Evolutionary conservation across 352 stramenopile species (phyloP), one percentile per base, ranked within the genome.

Genomic region (Aphanomyces cochlioides): DNA sequence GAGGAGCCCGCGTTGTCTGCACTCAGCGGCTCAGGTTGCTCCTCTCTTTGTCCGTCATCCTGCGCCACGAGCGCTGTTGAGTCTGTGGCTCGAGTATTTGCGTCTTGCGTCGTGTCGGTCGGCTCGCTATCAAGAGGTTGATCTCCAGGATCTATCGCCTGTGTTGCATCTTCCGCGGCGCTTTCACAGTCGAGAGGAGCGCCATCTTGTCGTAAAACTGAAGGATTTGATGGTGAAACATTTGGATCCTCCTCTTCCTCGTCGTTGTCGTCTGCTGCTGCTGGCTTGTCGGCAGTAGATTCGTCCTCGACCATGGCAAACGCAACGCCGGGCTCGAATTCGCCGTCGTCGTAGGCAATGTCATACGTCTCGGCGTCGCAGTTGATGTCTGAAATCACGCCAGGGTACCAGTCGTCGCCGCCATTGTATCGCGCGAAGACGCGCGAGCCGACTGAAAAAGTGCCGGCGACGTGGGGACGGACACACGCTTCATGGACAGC

Each of bases 331-430:
- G 72, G 47, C 61, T 92, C 83, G n/a, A 87, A 75, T 43, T 93
- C 83, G n/a, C 77, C 77, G 75, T 92, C 87, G 73, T 95, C 84
- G 72, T 95, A 93, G 56, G 85, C 81, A 63, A 92, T 81, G 43
- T 79, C 89, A 77, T 89, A 93, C 43, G 66, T 40, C 47, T 57
- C 77, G 10, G 78, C 83, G 60, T 88, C 78, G 47, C 87, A 82
- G 47, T 84, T 75, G 15, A 91, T 78, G 15, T 88, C 82, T 0
- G 80, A 69, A 61, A 93, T 78, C 56, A 77, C 78, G 8, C 84
- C 87, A 10, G 82, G 73, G 53, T 91, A 93, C 75, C 79, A 88
- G 59, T 93, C 82, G 50, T 89, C 81, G 39, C 80, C 81, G 10
- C 80, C 82, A 56, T 82, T 79, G 64, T 92, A 94, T 3, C 78